phyloP scores from a whole-genome alignment of 805 yeast genomes.

The Hanseniaspora taiwanica region DNA sequence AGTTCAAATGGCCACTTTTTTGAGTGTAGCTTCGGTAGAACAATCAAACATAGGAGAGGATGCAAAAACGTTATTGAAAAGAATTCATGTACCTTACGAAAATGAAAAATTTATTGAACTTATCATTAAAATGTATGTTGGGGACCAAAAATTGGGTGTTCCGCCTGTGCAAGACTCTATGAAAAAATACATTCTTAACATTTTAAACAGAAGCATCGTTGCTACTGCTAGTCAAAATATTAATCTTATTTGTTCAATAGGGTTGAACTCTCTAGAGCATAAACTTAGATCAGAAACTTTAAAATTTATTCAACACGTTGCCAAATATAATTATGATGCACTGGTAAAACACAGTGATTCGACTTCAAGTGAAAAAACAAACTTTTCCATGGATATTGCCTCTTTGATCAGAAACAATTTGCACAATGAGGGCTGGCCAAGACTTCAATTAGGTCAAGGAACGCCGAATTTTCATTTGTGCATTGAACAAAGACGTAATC shows the following conservation, averaged over 20 bases:
- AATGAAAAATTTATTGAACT: slow-evolving; percentile 29
- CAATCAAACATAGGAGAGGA: slow-evolving; percentile 38
- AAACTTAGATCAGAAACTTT: slow-evolving; percentile 46
- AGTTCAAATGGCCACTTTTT: slow-evolving; percentile 30
- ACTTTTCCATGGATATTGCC: slow-evolving; percentile 33
- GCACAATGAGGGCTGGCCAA: slow-evolving; percentile 50
- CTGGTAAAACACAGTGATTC: slow-evolving; percentile 1
- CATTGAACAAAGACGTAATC: slow-evolving; percentile 40
- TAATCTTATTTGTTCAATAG: slow-evolving; percentile 40
- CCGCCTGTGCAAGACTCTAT: slow-evolving; percentile 43
- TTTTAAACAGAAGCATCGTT: slow-evolving; percentile 36
- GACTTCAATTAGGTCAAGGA: slow-evolving; percentile 21
- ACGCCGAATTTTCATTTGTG: slow-evolving; percentile 27
- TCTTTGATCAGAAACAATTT: slow-evolving; percentile 39
- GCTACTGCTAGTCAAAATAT: slow-evolving; percentile 34
- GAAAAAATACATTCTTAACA: slow-evolving; percentile 42
- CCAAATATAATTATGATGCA: slow-evolving; percentile 18
- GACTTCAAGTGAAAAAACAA: slow-evolving; percentile 10
- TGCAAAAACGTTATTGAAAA: slow-evolving; percentile 39
- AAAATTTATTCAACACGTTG: slow-evolving; percentile 51
- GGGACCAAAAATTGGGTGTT: slow-evolving; percentile 26
- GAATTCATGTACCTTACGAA: slow-evolving; percentile 40
- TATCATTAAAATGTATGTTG: slow-evolving; percentile 38
- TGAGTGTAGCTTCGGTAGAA: slow-evolving; percentile 55
- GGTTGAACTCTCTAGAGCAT: slow-evolving; percentile 40